Evolutionary conservation across 2,329 filamentous ascomycete species (phyloP), one percentile per base, ranked within the genome.

Genomic region (Trichoderma sp.): DNA sequence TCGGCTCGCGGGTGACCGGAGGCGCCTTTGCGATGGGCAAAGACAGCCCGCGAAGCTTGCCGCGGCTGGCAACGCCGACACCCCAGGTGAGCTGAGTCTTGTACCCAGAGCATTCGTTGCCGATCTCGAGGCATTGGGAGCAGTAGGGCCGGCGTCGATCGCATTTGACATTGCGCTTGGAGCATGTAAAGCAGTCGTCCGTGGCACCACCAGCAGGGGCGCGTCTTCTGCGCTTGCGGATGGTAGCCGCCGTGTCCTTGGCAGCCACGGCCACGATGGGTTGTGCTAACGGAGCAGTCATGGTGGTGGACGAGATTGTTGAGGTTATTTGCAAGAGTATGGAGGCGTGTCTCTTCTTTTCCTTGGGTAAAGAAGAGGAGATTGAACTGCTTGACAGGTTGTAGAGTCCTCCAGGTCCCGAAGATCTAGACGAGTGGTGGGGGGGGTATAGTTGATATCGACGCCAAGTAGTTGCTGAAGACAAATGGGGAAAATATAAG

Each of bases 61-160:
- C 94, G 73, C 94, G 89, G 78, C 93, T 97, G 64, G 94, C 94
- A 66, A 98, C 94, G 59, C 94, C 94, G 55, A 97, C 92, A 48
- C 93, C 93, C 94, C 94, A 98, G 54, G 94, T 98, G 78, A 98
- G 83, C 71, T 94, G 93, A 17, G 94, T 98, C 80, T 96, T 96
- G 83, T 98, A 98, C 66, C 94, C 94, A 30, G 92, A 93, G 80
- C 94, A 98, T 74, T 96, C 93, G 76, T 92, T 93, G 69, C 93
- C 93, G 69, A 92, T 85, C 71, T 97, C 92, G 68, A 98, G 85
- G 77, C 94, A 99, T 78, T 93, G 93, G 51, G 93, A 93, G 80
- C 95, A 98, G 79, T 97, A 98, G 9, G 94, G 94, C 72, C 94
- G 86, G 74, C 92, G 88, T 71, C 94, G 88, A 79, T 98, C 94